Percentiles rank a stretch among this genome's conserved stretches.
phyloP scores from a whole-genome alignment of 768 basidiomycete genomes.

The Gymnopilus dilepis region DNA sequence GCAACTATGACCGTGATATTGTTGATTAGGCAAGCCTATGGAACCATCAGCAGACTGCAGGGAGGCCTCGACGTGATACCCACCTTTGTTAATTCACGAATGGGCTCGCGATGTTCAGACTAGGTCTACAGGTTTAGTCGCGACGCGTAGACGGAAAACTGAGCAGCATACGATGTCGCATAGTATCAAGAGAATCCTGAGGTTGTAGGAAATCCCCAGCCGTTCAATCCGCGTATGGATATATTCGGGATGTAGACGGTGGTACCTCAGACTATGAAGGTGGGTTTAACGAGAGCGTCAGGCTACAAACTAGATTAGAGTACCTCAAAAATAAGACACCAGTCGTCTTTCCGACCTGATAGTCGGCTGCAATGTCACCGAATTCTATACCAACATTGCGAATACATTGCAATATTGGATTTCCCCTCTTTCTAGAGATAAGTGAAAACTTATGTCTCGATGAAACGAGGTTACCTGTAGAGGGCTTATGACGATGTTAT shows the following conservation, averaged over 20 bases:
- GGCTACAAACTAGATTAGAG: too few species aligned
- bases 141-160: not conserved
- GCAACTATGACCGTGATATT: conserved; percentile 91
- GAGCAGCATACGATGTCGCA: conserved; percentile 83
- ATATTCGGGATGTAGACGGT: conserved; percentile 97
- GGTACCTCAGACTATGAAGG: conserved; percentile 78
- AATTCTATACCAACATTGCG: conserved; percentile 93
- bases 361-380: conserved; percentile 92
- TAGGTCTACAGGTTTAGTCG: conserved; percentile 31
- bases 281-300: not conserved
- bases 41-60: too few species aligned
- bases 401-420: conserved; percentile 87
- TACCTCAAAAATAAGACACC: conserved; percentile 93
- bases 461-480: conserved; percentile 51
- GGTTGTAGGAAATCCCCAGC: conserved; percentile 79
- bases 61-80: too few species aligned
- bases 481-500: conserved; percentile 67
- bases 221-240: conserved; percentile 90
- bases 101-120: conserved; percentile 90
- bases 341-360: conserved; percentile 93
- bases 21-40: conserved; percentile 46
- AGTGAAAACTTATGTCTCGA: not conserved
- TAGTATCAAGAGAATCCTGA: conserved; percentile 85
- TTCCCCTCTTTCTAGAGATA: conserved; percentile 65
- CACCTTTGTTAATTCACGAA: conserved; percentile 92